These are phyloP conservation scores for Periconia sp. DNA, from an alignment of 2,329 filamentous ascomycete species.

Conservation along the genomic window DNA sequence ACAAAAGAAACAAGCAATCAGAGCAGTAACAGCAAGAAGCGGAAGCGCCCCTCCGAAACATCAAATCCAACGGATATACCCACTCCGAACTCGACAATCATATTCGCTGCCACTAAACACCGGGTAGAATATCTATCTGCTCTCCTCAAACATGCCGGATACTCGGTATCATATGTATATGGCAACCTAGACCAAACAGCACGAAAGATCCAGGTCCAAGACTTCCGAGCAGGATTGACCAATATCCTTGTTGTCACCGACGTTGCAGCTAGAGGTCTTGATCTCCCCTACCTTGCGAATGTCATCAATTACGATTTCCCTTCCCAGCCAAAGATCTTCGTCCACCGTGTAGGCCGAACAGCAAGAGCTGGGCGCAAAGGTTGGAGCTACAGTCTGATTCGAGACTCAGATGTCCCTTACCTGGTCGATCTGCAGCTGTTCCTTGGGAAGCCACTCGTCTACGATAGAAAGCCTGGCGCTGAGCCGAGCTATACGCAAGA, in stretches of 20 bases:
- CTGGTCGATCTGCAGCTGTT: conserved; percentile 94
- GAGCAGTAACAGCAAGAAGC: conserved; percentile 67
- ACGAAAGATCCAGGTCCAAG: conserved; percentile 87
- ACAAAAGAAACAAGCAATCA: conserved; percentile 54
- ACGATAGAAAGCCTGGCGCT: conserved; percentile 69
- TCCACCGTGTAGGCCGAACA: conserved; percentile 94
- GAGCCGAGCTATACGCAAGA: conserved; percentile 78
- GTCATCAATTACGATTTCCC: conserved; percentile 99
- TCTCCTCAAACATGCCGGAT: conserved; percentile 81
- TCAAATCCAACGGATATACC: conserved; percentile 70
- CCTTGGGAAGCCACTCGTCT: conserved; percentile 79
- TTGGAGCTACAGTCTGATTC: conserved; percentile 92
- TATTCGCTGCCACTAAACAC: conserved; percentile 95
- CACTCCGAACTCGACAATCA: conserved; percentile 88
- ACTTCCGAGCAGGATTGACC: conserved; percentile 82
- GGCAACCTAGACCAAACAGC: conserved; percentile 94
- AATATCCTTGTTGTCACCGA: conserved; percentile 96
- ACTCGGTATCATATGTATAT: conserved; percentile 88
- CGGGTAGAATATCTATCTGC: conserved; percentile 91
- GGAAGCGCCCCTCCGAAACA: conserved; percentile 66
- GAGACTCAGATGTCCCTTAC: conserved; percentile 88
- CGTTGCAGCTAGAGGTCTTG: conserved; percentile 95
- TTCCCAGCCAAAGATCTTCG: conserved; percentile 93
- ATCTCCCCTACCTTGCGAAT: conserved; percentile 94
- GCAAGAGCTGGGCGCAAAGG: conserved; percentile 90